phyloP scores from a whole-genome alignment of 257 asterid genomes.

The Mentha longifolia region DNA sequence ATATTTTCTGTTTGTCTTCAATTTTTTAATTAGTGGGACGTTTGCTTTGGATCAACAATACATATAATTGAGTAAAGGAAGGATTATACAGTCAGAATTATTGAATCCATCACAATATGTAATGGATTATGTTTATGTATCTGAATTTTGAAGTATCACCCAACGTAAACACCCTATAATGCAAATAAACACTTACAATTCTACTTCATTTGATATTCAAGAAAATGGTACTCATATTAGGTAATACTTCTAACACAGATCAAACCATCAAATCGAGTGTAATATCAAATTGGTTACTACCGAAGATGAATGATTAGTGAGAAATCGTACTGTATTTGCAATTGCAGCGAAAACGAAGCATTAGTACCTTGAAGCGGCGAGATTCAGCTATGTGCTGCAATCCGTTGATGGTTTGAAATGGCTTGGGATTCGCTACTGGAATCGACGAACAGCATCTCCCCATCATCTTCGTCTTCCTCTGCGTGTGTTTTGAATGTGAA shows the following conservation, averaged over 20 bases:
- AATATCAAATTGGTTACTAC: not conserved
- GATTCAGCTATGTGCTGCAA: constrained; percentile 68
- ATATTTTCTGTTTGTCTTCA: not conserved
- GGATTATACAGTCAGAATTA: too few relatives aligned
- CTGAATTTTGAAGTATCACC: too few relatives aligned
- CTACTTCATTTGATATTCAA: not conserved
- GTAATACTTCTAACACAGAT: not conserved
- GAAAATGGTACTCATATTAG: not conserved
- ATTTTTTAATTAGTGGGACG: not conserved
- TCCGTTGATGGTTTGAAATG: constrained; percentile 58
- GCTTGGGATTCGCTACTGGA: constrained; percentile 41
- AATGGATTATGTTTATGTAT: not conserved
- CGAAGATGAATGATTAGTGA: not conserved
- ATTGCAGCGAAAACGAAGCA: not conserved
- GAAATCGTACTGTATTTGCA: not conserved
- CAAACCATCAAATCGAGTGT: constrained; percentile 9
- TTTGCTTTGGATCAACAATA: not conserved
- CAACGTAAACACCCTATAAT: not conserved
- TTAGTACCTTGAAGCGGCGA: constrained; percentile 61
- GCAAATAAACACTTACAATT: not conserved
- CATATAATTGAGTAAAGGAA: not conserved
- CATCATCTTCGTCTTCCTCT: constrained; percentile 30
- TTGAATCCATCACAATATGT: too few relatives aligned
- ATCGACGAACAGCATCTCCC: constrained; percentile 51
- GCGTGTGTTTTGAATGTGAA: constrained; percentile 29